Base-by-base conservation (phyloP, 164 flowering plant species). In the Berberis thunbergii region DNA sequence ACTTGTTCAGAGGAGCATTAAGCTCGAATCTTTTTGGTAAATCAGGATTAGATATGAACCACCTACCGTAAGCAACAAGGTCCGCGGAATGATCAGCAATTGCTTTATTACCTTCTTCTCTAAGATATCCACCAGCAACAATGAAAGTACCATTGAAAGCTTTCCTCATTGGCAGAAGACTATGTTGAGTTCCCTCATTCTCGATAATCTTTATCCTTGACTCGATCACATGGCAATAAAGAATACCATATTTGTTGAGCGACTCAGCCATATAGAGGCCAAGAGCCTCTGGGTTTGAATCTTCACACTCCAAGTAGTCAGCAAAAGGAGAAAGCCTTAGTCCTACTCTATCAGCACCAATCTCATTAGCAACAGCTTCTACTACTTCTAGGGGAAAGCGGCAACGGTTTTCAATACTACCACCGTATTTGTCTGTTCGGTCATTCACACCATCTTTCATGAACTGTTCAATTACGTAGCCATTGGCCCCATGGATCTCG, bases 401-500 rank as follows among this genome's bases (percentile, higher is more conserved):
- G 45, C 75, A 72, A 42, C 75, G 67, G 13, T 72, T 68, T 49
- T 72, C 68, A 42, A 72, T 44, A 43, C 42, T 67, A 9, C 75
- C 65, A 1, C 71, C 71, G 39, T 64, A 72, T 41, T 64, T 57
- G 6, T 72, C 70, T 8, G 64, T 67, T 48, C 70, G 42, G 12
- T 72, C 61, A 43, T 72, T 72, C 1, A 53, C 64, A 41, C 54
- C 12, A 38, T 69, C 76, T 46, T 57, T 73, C 73, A 73, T 59
- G 44, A 73, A 68, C 45, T 64, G 65, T 7, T 73, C 75, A 3
- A 68, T 38, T 6, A 73, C 44, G 72, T 64, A 73, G 38, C 75
- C 75, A 57, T 69, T 40, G 6, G 69, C 72, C 44, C 69, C 75
- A 45, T 73, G 75, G 55, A 73, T 64, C 45, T 73, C 75, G 44